Evolutionary conservation across 306 rosid genomes (phyloP), one percentile per base, ranked within the genome.

Genomic region (Fagus sylvatica): DNA sequence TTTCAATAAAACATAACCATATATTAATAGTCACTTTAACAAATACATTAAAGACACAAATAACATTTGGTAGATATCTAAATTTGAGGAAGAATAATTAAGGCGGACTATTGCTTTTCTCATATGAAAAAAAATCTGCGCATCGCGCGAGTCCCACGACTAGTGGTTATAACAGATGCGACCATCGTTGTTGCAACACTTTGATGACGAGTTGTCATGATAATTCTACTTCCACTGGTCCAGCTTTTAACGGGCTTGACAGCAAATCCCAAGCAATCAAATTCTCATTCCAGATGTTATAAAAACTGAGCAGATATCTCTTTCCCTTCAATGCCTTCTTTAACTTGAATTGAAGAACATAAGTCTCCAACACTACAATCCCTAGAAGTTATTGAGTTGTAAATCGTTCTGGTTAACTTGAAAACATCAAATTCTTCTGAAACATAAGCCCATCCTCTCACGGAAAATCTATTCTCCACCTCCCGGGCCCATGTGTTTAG

Each of bases 271-370:
- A 78, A 1, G 8, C 6, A 6, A 1, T 2, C 1, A 57, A 72
- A 13, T 51, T 41, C 0, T n/a, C 74, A 2, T 5, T 30, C 84
- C 85, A 84, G 41, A 84, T 17, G 33, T 84, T 81, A 7, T 84
- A 84, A 0, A 84, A 16, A 76, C 76, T 55, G 42, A 80, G 6
- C 12, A 80, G 48, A 36, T 76, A 79, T 17, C 42, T 73, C 7
- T 76, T 76, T 5, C 64, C 71, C 0, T 1, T 7, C 17, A 84
- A 13, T 6, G 2, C 1, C 15, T 73, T 7, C 1, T 62, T 67
- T 8, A 73, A 36, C 13, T 22, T 16, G 4, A 7, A 41, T 56
- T 73, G 74, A 56, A 73, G 37, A 0, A 0, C 1, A 0, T 40
- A 39, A 42, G 13, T 64, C 83, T 1, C 34, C 36, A 3, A 2